A percentile compares a stretch with the other conserved stretches of the same genome.
Evolutionary conservation across 768 basidiomycete genomes (phyloP).

Genomic region (Suillus sp.): DNA sequence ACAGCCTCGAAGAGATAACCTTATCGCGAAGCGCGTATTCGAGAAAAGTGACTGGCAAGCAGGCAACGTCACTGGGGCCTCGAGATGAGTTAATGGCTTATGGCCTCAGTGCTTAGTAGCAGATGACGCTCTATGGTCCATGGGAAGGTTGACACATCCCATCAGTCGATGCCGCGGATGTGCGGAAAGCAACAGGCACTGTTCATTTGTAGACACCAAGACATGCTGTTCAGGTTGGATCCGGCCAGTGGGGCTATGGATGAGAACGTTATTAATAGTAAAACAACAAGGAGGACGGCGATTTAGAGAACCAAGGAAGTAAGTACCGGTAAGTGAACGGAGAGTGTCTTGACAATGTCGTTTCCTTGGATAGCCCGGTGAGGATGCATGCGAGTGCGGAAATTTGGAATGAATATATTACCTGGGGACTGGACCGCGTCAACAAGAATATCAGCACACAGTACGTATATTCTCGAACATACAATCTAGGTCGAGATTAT

Average conservation of each 20-base stretch:
- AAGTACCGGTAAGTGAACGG: slow-evolving; percentile 9
- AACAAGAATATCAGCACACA: background rate
- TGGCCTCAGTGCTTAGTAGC: slow-evolving; percentile 3
- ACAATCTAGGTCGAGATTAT: slow-evolving; percentile 2
- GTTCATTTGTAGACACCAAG: slow-evolving; percentile 9
- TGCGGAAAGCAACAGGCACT: slow-evolving; percentile 20
- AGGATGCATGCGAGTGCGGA: background rate
- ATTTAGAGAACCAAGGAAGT: slow-evolving; percentile 5
- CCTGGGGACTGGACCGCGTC: background rate
- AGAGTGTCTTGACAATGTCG: background rate
- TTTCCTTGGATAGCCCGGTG: background rate
- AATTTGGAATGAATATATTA: slow-evolving; percentile 2
- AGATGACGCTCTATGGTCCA: slow-evolving; percentile 19
- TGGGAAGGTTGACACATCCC: slow-evolving; percentile 30
- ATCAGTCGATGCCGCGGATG: slow-evolving; percentile 33
- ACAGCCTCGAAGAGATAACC: slow-evolving; percentile 27
- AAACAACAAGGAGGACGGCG: slow-evolving; percentile 3
- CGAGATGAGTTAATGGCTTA: background rate
- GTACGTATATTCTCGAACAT: background rate
- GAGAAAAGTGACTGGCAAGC: slow-evolving; percentile 26
- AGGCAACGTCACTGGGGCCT: slow-evolving; percentile 23
- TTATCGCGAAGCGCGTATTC: slow-evolving; percentile 27
- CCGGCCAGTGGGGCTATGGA: slow-evolving; percentile 7
- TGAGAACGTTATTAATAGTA: slow-evolving; percentile 5
- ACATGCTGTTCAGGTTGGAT: slow-evolving; percentile 3